Evolutionary conservation across 306 rosid genomes (phyloP).

Genomic region (Medicago lupulina): DNA sequence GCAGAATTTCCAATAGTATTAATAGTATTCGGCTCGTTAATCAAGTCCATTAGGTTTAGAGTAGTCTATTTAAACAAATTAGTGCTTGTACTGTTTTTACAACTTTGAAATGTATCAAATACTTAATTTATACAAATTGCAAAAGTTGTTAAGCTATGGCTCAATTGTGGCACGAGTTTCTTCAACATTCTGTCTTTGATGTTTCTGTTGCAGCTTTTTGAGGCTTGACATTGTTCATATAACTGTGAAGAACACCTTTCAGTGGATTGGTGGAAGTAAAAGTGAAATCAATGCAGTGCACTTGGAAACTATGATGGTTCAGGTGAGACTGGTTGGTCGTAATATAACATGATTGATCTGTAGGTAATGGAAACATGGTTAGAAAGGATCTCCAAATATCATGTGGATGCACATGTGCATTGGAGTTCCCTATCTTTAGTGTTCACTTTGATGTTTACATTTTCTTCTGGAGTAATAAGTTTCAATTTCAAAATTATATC

Average conservation of each 20-base stretch:
- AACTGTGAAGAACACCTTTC: slow-evolving; percentile 80
- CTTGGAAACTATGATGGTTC: slow-evolving; percentile 75
- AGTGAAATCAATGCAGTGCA: slow-evolving; percentile 82
- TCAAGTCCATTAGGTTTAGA: not conserved
- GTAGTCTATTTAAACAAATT: not conserved
- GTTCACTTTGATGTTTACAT: slow-evolving; percentile 12
- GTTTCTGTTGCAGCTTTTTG: slow-evolving; percentile 75
- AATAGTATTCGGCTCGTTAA: not conserved
- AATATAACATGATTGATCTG: slow-evolving; percentile 19
- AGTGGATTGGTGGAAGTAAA: slow-evolving; percentile 89
- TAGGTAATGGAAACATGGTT: slow-evolving; percentile 24
- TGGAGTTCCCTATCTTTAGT: slow-evolving; percentile 14
- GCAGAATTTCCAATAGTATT: too few species aligned
- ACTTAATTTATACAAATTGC: not conserved
- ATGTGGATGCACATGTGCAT: slow-evolving; percentile 13
- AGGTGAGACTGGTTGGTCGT: slow-evolving; percentile 63
- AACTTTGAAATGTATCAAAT: not conserved
- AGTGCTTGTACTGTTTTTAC: not conserved
- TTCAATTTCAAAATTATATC: not conserved
- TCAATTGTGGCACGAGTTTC: slow-evolving; percentile 24
- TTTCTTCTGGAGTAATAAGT: not conserved
- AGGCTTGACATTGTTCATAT: slow-evolving; percentile 97
- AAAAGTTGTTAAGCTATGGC: slow-evolving; percentile 24
- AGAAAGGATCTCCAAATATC: slow-evolving; percentile 32
- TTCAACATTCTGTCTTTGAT: slow-evolving; percentile 41